Evolutionary conservation across 345 rosid genomes (phyloP), one percentile per base, ranked within the genome.

Genomic region (Pugionium cornutum): DNA sequence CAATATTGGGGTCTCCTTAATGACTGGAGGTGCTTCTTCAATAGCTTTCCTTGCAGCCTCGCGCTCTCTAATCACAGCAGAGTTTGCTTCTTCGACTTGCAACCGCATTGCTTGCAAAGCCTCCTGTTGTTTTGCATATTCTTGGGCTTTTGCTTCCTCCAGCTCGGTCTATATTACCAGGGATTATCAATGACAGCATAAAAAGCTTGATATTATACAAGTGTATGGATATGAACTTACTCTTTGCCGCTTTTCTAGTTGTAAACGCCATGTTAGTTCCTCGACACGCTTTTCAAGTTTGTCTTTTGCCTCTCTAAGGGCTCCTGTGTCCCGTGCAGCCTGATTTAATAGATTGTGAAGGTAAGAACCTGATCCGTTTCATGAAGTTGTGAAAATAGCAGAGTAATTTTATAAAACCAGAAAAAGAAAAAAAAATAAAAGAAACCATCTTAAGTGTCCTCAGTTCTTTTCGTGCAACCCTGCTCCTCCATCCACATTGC

Each of bases 401-500:
- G 43, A 30, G 26, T 6, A 31, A 30, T 6, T 11, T 9, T 27
- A 32, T 65, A 2, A 59, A 39, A 43, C 4, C 47, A 43, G 52
- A 43, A 52, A 41, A 46, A 18, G 18, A 18, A 18, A 18, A 18
- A 18, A 18, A 18, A 18, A 18, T 18, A 52, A n/a, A 58, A 35
- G 4, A 32, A 65, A 94, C 99, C 99, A 94, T 94, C 72, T 91
- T 94, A 42, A 94, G 97, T 53, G 60, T 80, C 76, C 97, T 78
- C 52, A 94, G 86, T 82, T 94, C 97, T 79, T 77, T 85, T 62
- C 97, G 80, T 54, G 99, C 99, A 69, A 94, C 86, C 68, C 99
- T 88, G 76, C 85, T 62, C 82, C 99, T 86, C 99, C 99, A 94
- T 54, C 96, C 95, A 82, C 99, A 94, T 79, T 94, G 99, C 62